Percentiles rank a stretch among this genome's conserved stretches.
phyloP scores from a whole-genome alignment of 2,329 filamentous ascomycete species.

The Aspergillus sergii region DNA sequence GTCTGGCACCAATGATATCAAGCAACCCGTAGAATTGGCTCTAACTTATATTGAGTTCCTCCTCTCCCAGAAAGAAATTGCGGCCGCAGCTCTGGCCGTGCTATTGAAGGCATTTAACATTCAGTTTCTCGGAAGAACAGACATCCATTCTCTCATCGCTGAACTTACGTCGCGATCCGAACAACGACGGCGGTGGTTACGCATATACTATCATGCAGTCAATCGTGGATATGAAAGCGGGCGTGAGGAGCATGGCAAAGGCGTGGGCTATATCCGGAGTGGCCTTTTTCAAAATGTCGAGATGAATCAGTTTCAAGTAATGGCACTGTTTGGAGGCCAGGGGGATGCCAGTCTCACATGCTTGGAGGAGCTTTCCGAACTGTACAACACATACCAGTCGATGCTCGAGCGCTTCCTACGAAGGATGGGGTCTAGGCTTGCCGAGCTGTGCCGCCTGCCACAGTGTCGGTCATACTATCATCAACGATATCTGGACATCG shows the following conservation, averaged over 20 bases:
- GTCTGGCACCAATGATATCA: neutral
- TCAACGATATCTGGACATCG: conserved; percentile 12
- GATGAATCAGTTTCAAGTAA: conserved; percentile 10
- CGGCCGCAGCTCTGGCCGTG: neutral
- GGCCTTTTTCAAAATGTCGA: conserved; percentile 18
- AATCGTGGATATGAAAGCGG: neutral
- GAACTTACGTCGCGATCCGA: neutral
- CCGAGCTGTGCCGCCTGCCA: conserved; percentile 10
- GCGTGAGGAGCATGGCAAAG: neutral
- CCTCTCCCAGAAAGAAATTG: neutral
- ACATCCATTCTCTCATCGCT: conserved; percentile 20
- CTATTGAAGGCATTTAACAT: conserved; percentile 14
- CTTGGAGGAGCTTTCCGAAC: conserved; percentile 18
- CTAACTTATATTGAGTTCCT: conserved; percentile 18
- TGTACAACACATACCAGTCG: conserved; percentile 19
- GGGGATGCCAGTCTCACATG: conserved; percentile 22
- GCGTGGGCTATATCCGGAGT: neutral
- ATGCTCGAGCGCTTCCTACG: conserved; percentile 15
- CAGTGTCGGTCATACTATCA: conserved; percentile 13
- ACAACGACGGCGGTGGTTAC: conserved; percentile 12
- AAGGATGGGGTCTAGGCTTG: conserved; percentile 10
- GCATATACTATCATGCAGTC: conserved; percentile 17
- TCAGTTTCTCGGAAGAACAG: conserved; percentile 14
- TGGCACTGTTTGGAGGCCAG: conserved; percentile 25
- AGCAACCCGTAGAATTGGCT: conserved; percentile 7